phyloP scores from a whole-genome alignment of 805 yeast species.

The Dipodascopsis uninucleata region DNA sequence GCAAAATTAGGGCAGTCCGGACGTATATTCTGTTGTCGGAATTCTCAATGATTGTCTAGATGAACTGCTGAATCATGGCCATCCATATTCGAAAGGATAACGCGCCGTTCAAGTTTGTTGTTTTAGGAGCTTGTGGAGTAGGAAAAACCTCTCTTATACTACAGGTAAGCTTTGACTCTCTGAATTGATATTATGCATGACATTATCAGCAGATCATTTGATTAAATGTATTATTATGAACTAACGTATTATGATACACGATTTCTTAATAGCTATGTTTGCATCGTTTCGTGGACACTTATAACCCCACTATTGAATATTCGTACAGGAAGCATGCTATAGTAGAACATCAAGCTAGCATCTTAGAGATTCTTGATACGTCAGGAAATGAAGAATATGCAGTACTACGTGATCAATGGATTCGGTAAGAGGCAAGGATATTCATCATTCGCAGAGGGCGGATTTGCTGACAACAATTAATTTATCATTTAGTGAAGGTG shows the following conservation, averaged over 20 bases:
- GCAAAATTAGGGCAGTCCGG: too few relatives aligned
- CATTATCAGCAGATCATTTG: too few relatives aligned
- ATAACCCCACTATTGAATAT: slow-evolving; percentile 97
- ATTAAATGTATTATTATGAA: slow-evolving; percentile 1
- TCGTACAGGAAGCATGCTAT: slow-evolving; percentile 86
- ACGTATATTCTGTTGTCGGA: too few relatives aligned
- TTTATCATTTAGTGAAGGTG: slow-evolving; percentile 66
- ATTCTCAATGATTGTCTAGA: too few relatives aligned
- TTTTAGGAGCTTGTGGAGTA: slow-evolving; percentile 95
- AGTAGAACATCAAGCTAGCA: slow-evolving; percentile 82
- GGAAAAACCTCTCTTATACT: slow-evolving; percentile 87
- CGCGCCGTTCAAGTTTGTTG: slow-evolving; percentile 53
- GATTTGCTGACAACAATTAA: slow-evolving; percentile 60
- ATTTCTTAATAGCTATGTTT: slow-evolving; percentile 17
- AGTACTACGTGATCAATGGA: slow-evolving; percentile 76
- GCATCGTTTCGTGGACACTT: slow-evolving; percentile 58
- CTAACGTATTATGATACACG: not conserved
- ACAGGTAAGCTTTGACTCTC: slow-evolving; percentile 12
- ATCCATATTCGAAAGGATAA: too few relatives aligned
- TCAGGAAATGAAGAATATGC: slow-evolving; percentile 95
- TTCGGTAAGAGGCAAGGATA: slow-evolving; percentile 19
- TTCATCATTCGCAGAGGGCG: too few relatives aligned
- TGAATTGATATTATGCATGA: too few relatives aligned
- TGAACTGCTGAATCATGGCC: too few relatives aligned
- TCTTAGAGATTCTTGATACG: slow-evolving; percentile 83